Evolutionary conservation across 2,329 filamentous ascomycete species (phyloP).

Genomic region (Helminthosporium solani): DNA sequence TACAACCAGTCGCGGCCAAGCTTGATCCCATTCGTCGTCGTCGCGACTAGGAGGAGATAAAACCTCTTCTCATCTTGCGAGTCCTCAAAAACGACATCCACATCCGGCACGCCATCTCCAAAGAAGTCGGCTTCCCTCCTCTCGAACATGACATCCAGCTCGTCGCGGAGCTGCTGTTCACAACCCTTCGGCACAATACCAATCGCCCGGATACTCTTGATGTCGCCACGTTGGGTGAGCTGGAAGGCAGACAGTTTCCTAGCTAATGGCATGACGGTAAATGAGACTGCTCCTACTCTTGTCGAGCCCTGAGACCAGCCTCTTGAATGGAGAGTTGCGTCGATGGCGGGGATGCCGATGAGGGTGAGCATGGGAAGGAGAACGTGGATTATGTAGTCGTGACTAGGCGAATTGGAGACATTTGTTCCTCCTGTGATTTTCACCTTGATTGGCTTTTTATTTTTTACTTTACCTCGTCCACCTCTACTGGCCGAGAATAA

Average conservation of each 20-base stretch:
- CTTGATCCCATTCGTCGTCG: constrained; percentile 49
- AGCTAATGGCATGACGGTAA: constrained; percentile 49
- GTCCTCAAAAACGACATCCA: constrained; percentile 40
- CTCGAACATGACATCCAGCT: constrained; percentile 27
- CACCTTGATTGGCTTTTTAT: constrained; percentile 32
- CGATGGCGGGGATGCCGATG: constrained; percentile 53
- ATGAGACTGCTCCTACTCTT: constrained; percentile 52
- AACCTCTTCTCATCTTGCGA: constrained; percentile 48
- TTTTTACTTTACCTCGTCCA: too few species aligned
- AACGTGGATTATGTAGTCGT: constrained; percentile 59
- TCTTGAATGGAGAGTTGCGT: constrained; percentile 46
- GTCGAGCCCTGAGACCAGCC: constrained; percentile 56
- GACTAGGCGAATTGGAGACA: constrained; percentile 55
- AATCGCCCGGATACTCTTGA: constrained; percentile 36
- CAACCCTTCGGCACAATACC: constrained; percentile 40
- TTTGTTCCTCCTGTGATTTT: constrained; percentile 60
- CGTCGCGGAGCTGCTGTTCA: constrained; percentile 31
- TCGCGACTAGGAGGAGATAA: constrained; percentile 59
- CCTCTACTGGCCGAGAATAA: constrained; percentile 44
- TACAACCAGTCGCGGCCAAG: constrained; percentile 56
- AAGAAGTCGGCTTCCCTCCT: constrained; percentile 19
- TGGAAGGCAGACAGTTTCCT: constrained; percentile 39
- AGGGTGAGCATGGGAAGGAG: constrained; percentile 54
- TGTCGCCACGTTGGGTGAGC: constrained; percentile 28
- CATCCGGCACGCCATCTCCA: constrained; percentile 11